Conservation (phyloP, 2,329 filamentous ascomycete species). For the Pyricularia pennisetigena region DNA sequence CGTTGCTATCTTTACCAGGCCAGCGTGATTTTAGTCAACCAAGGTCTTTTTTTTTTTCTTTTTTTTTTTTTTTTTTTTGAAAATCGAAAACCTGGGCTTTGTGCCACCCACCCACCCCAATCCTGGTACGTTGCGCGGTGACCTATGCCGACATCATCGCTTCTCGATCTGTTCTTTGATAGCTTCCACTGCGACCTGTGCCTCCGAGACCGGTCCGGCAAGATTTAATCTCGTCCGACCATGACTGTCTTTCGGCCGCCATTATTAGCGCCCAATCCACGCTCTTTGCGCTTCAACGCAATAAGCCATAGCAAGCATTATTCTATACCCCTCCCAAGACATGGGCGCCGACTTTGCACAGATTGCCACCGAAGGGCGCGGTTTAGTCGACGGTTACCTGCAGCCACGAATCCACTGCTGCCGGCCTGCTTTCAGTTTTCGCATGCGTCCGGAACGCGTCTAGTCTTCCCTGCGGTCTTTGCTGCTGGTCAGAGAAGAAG, state of each 20-base stretch:
- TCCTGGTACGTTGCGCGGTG: neutral
- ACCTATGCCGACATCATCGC: neutral
- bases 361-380: neutral
- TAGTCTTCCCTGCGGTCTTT: neutral
- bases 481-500: conserved; percentile 10
- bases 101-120: neutral
- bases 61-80: neutral
- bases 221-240: neutral
- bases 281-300: neutral
- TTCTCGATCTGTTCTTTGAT: neutral
- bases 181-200: neutral
- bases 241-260: neutral
- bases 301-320: neutral
- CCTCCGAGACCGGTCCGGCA: neutral
- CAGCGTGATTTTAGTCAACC: neutral
- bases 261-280: neutral
- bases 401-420: neutral
- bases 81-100: neutral
- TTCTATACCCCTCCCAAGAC: neutral
- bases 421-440: neutral
- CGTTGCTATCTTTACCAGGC: neutral
- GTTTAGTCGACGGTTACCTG: neutral
- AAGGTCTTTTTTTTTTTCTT: neutral
- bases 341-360: neutral
- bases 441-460: neutral